A percentile compares a stretch with the other conserved stretches of the same genome.
Conservation (phyloP, 1,284 basidiomycete genomes). For the Rhodotorula sp. region DNA sequence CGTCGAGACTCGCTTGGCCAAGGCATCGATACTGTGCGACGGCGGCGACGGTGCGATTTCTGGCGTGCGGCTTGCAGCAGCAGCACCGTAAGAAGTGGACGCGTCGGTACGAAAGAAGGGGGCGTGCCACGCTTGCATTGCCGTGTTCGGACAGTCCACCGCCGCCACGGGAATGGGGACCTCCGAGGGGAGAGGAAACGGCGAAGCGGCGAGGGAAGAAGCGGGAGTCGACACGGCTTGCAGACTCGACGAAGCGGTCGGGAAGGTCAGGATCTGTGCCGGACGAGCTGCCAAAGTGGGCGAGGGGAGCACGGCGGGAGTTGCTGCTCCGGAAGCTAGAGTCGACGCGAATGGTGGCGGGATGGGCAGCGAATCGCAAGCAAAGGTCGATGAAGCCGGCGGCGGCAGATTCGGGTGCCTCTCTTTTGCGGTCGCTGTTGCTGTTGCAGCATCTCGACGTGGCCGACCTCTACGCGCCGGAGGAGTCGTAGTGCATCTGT, state of each 20-base stretch:
- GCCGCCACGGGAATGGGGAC: not conserved
- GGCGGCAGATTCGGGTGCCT: not conserved
- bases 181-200: too few relatives aligned
- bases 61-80: not conserved
- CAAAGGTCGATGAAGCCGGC: not conserved
- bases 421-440: not conserved
- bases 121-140: not conserved
- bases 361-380: too few relatives aligned
- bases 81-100: not conserved
- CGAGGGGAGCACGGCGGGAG: too few relatives aligned
- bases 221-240: too few relatives aligned
- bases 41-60: not conserved
- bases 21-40: not conserved
- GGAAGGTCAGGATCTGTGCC: too few relatives aligned
- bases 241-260: too few relatives aligned
- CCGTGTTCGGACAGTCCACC: not conserved
- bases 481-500: constrained; percentile 21
- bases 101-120: not conserved
- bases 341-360: too few relatives aligned
- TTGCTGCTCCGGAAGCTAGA: too few relatives aligned
- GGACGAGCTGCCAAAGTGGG: too few relatives aligned
- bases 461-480: constrained; percentile 7
- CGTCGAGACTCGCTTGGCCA: not conserved
- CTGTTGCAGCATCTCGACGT: not conserved
- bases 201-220: too few relatives aligned